These are phyloP conservation scores for Thinopyrum elongatum DNA, from an alignment of 176 grass and related monocot species.

Conservation along the genomic window DNA sequence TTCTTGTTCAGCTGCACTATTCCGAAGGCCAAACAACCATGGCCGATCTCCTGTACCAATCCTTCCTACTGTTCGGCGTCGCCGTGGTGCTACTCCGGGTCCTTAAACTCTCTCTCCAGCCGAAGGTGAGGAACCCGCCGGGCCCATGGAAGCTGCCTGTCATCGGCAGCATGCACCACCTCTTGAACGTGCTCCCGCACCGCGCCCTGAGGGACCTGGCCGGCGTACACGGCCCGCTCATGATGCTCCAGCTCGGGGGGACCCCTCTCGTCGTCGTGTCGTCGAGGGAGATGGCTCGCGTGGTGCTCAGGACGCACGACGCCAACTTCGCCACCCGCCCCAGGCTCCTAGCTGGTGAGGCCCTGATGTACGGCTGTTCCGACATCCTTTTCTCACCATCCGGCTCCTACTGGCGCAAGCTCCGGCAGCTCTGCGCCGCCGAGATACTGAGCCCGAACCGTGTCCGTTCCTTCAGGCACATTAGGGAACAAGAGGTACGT, in stretches of 20 bases:
- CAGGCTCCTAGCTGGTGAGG: background rate
- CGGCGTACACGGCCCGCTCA: background rate
- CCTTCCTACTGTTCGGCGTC: background rate
- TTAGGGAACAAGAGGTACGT: background rate
- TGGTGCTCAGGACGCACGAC: background rate
- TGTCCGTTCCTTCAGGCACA: background rate
- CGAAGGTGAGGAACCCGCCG: background rate
- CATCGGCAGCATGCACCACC: background rate
- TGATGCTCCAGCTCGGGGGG: background rate
- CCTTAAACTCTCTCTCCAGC: background rate
- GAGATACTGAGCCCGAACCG: conserved; percentile 22
- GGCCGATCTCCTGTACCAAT: background rate
- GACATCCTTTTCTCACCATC: background rate
- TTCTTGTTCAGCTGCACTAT: too few species aligned
- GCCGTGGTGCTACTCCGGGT: background rate
- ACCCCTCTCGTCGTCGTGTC: background rate
- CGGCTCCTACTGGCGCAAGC: conserved; percentile 50
- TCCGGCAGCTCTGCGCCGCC: conserved; percentile 45
- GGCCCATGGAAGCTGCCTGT: background rate
- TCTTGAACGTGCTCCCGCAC: background rate
- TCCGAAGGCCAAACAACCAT: background rate
- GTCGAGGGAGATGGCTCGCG: background rate
- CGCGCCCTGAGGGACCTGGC: background rate
- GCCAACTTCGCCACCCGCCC: conserved; percentile 4
- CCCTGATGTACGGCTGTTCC: background rate